phyloP scores from a whole-genome alignment of 257 asterid species.

The Apocynum venetum region DNA sequence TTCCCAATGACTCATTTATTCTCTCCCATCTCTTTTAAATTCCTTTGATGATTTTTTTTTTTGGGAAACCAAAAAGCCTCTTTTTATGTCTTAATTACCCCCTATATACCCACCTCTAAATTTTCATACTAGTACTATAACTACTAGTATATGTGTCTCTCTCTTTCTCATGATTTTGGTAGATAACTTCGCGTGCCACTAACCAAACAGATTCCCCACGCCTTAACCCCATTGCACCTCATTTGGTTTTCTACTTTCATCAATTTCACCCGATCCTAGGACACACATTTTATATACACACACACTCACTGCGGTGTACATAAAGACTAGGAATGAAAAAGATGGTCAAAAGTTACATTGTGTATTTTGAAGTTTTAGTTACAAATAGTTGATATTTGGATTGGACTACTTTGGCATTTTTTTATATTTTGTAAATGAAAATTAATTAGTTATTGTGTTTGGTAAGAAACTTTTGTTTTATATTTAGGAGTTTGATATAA shows the following conservation, averaged over 20 bases:
- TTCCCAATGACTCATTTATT: not conserved
- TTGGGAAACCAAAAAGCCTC: constrained; percentile 26
- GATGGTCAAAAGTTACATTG: constrained; percentile 20
- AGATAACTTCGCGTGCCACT: constrained; percentile 51
- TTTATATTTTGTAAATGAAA: too few species aligned
- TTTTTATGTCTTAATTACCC: not conserved
- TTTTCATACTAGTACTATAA: not conserved
- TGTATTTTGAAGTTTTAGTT: too few species aligned
- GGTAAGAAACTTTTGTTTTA: too few species aligned
- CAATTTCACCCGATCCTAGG: constrained; percentile 44
- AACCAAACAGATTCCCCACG: constrained; percentile 40
- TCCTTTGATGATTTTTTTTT: constrained; percentile 20
- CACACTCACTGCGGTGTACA: constrained; percentile 1
- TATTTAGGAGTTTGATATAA: too few species aligned
- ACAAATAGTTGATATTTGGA: too few species aligned
- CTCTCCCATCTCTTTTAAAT: not conserved
- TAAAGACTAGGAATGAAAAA: constrained; percentile 13
- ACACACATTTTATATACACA: not conserved
- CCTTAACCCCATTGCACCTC: constrained; percentile 28
- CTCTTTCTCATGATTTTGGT: constrained; percentile 44
- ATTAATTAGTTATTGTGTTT: too few species aligned
- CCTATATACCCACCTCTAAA: not conserved
- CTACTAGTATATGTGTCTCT: not conserved
- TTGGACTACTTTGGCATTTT: too few species aligned
- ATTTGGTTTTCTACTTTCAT: constrained; percentile 21